Evolutionary conservation across 306 rosid genomes (phyloP).

Genomic region (Alnus glutinosa): DNA sequence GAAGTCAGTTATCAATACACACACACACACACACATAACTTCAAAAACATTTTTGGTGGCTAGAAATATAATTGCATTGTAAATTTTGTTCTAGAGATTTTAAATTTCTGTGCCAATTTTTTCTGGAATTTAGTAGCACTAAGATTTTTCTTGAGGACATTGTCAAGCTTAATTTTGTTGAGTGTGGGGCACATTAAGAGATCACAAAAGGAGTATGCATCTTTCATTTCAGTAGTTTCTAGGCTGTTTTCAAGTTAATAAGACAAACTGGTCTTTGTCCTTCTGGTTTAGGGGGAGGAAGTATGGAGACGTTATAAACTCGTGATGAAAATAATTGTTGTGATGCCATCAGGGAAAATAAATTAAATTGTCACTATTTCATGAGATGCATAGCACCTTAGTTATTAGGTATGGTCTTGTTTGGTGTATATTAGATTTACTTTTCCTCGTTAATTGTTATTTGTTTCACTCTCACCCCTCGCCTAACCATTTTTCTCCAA

Average conservation of each 20-base stretch:
- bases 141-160: background rate
- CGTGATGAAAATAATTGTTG: background rate
- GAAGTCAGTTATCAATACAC: background rate
- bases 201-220: background rate
- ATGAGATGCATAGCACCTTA: background rate
- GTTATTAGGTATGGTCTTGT: background rate
- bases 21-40: background rate
- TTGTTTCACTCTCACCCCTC: background rate
- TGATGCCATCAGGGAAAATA: background rate
- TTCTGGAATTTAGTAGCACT: background rate
- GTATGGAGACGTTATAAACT: background rate
- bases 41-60: background rate
- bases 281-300: slow-evolving; percentile 1
- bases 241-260: background rate
- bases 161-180: background rate
- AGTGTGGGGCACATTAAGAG: background rate
- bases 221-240: background rate
- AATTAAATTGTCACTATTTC: background rate
- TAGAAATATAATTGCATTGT: background rate
- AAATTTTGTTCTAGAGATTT: background rate
- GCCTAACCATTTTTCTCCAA: slow-evolving; percentile 6
- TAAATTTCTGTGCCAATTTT: background rate
- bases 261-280: background rate
- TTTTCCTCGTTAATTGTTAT: background rate
- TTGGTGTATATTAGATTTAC: no score